Conservation (phyloP, 2,329 filamentous ascomycete species). For the Xylogone sp. region DNA sequence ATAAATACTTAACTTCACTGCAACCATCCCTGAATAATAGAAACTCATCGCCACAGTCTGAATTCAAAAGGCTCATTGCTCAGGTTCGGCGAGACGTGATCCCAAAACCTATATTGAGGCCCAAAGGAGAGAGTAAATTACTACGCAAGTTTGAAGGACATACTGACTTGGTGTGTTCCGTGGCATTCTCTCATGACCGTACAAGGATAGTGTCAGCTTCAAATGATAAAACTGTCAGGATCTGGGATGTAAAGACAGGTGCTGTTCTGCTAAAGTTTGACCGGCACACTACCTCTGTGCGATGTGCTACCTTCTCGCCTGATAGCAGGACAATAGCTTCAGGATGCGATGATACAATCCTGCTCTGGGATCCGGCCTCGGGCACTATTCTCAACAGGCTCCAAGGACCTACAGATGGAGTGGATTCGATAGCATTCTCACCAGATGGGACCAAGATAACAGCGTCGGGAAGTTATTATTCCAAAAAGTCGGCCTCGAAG, state of each 20-base stretch:
- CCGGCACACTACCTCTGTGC: constrained; percentile 3
- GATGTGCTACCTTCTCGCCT: constrained; percentile 5
- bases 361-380: constrained; percentile 7
- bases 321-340: constrained; percentile 4
- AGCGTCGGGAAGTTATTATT: too few relatives aligned
- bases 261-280: constrained; percentile 7
- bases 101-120: too few relatives aligned
- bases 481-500: neutral
- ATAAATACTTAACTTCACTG: too few relatives aligned
- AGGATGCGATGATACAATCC: constrained; percentile 3
- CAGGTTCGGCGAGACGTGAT: too few relatives aligned
- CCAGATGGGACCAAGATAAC: constrained; percentile 2
- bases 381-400: constrained; percentile 6
- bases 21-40: too few relatives aligned
- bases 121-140: too few relatives aligned
- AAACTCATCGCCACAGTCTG: too few relatives aligned
- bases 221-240: constrained; percentile 40
- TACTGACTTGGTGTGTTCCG: neutral
- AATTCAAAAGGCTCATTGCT: too few relatives aligned
- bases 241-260: constrained; percentile 11
- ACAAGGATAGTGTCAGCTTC: neutral
- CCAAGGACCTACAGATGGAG: constrained; percentile 4
- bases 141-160: neutral
- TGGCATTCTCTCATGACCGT: constrained; percentile 1
- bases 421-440: constrained; percentile 6